A percentile compares a stretch with the other conserved stretches of the same genome.
Evolutionary conservation across 805 yeast species (phyloP).

Genomic region (Wickerhamomyces queroliae): DNA sequence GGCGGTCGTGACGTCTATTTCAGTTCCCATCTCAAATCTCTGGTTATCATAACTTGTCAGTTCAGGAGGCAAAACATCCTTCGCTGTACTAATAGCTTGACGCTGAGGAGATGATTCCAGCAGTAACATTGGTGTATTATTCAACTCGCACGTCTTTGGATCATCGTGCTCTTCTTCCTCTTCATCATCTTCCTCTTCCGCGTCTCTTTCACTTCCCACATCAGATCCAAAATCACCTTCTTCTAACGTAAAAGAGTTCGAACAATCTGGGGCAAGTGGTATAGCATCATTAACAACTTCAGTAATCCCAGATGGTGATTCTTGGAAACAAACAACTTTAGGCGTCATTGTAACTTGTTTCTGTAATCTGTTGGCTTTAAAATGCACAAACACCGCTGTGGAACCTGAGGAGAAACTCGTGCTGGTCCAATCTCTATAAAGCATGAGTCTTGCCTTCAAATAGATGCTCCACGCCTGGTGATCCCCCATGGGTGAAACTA

Average conservation of each 20-base stretch:
- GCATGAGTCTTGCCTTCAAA: conserved; percentile 14
- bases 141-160: not conserved
- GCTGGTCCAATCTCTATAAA: conserved; percentile 18
- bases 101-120: conserved; percentile 11
- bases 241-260: conserved; percentile 9
- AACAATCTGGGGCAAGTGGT: not conserved
- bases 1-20: not conserved
- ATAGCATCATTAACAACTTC: conserved; percentile 1
- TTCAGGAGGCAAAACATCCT: conserved; percentile 8
- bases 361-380: conserved; percentile 8
- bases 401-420: not conserved
- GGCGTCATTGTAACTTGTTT: conserved; percentile 1
- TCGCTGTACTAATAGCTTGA: conserved; percentile 10
- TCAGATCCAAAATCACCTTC: conserved; percentile 12
- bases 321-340: conserved; percentile 8
- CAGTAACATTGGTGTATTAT: not conserved
- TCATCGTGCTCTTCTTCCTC: conserved; percentile 1
- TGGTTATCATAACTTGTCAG: not conserved
- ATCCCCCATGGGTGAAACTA: conserved; percentile 17
- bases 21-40: not conserved
- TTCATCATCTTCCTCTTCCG: conserved; percentile 4
- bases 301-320: conserved; percentile 4
- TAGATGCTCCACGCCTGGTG: conserved; percentile 13
- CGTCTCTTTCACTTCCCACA: conserved; percentile 3
- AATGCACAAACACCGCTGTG: conserved; percentile 11